Conservation (phyloP, 768 basidiomycete genomes). For the Kwoniella sp. region DNA sequence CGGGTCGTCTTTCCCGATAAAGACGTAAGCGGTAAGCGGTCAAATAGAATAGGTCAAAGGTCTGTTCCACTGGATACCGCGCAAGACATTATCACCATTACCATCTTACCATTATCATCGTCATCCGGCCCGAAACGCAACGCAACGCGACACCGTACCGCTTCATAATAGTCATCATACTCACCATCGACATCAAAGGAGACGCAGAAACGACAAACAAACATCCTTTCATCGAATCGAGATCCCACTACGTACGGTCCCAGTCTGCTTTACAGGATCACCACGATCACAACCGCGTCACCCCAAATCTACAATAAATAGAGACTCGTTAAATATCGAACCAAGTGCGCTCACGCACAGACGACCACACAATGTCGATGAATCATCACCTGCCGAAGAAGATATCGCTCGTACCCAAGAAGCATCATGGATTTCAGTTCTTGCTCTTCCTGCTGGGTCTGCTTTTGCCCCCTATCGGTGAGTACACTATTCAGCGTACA, state of each 20-base stretch:
- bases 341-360: too few relatives aligned
- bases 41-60: too few relatives aligned
- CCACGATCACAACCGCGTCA: too few relatives aligned
- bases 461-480: conserved; percentile 86
- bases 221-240: not conserved
- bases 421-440: conserved; percentile 78
- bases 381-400: conserved; percentile 58
- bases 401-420: conserved; percentile 67
- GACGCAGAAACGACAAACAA: not conserved
- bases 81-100: too few relatives aligned
- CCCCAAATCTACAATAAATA: too few relatives aligned
- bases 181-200: not conserved
- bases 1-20: too few relatives aligned
- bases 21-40: too few relatives aligned
- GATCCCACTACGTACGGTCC: too few relatives aligned
- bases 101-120: too few relatives aligned
- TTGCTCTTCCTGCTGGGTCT: conserved; percentile 86
- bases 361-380: conserved; percentile 38
- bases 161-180: not conserved
- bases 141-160: not conserved
- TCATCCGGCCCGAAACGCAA: not conserved
- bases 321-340: too few relatives aligned
- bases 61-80: too few relatives aligned
- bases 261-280: too few relatives aligned
- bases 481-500: conserved; percentile 38